Percentiles rank a stretch among this genome's conserved stretches.
Conservation (phyloP, 23 red algal species). For the Chondrus crispus region DNA sequence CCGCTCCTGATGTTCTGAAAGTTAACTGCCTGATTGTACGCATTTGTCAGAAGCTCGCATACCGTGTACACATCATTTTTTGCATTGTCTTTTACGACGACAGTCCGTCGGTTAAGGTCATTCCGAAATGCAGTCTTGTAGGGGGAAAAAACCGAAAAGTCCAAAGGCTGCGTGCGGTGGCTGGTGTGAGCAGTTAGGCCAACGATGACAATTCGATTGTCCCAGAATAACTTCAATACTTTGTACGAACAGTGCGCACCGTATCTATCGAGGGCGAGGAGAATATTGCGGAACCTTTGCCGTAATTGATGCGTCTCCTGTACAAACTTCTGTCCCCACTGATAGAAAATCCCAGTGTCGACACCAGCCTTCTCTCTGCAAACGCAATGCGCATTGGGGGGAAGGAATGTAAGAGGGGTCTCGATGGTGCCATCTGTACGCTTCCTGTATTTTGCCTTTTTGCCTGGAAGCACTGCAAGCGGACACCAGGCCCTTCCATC, state of each 20-base stretch:
- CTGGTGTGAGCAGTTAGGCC: not conserved
- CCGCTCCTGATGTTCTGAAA: not conserved
- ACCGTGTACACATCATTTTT: slow-evolving; percentile 8
- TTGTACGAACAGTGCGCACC: not conserved
- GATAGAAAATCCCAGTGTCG: not conserved
- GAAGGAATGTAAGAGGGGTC: not conserved
- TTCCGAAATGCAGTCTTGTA: not conserved
- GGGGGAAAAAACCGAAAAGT: not conserved
- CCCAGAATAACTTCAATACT: no score
- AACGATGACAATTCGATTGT: no score
- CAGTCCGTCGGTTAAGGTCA: not conserved
- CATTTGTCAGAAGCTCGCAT: not conserved
- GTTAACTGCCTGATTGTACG: no score
- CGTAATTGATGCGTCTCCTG: not conserved
- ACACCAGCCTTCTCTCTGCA: not conserved
- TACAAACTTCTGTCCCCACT: not conserved
- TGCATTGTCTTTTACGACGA: not conserved
- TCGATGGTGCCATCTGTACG: not conserved
- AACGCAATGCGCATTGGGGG: not conserved
- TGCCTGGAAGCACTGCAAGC: not conserved
- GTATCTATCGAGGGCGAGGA: not conserved
- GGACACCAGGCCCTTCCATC: not conserved
- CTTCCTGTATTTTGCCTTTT: not conserved
- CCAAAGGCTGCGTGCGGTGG: not conserved
- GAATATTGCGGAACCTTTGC: not conserved